These are phyloP conservation scores for Paracorniculantispora psalliotae DNA, from an alignment of 2,329 filamentous ascomycete genomes.

Conservation along the genomic window DNA sequence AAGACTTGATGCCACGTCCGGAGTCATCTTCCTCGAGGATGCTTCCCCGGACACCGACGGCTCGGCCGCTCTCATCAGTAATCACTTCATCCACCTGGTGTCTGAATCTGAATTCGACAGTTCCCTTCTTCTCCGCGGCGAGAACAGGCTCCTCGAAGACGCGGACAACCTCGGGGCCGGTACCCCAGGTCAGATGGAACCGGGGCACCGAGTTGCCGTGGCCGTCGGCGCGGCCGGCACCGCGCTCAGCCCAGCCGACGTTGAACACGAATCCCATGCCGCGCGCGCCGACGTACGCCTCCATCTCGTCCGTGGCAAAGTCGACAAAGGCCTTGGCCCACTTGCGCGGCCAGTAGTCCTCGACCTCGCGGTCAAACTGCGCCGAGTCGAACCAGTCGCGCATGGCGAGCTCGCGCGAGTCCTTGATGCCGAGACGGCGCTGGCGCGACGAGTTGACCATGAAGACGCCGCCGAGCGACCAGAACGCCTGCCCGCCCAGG, in stretches of 20 bases:
- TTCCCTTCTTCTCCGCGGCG: constrained; percentile 46
- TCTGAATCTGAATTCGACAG: constrained; percentile 51
- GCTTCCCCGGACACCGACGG: constrained; percentile 48
- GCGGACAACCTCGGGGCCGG: constrained; percentile 55
- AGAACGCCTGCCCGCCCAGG: constrained; percentile 59
- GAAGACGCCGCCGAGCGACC: constrained; percentile 59
- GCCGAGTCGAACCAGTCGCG: constrained; percentile 56
- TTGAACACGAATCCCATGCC: constrained; percentile 50
- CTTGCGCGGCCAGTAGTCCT: constrained; percentile 53
- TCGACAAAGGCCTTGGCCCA: constrained; percentile 63
- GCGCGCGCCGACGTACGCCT: constrained; percentile 48
- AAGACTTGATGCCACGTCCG: constrained; percentile 47
- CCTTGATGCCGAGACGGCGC: constrained; percentile 53
- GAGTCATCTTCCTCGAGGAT: constrained; percentile 48
- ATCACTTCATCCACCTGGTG: constrained; percentile 54
- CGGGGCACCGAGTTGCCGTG: constrained; percentile 59
- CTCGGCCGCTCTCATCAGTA: constrained; percentile 46
- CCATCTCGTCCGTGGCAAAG: constrained; percentile 56
- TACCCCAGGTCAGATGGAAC: constrained; percentile 60
- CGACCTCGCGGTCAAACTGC: constrained; percentile 50
- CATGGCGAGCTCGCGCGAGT: constrained; percentile 52
- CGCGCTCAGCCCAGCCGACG: constrained; percentile 59
- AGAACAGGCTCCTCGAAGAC: constrained; percentile 53
- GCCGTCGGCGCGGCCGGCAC: constrained; percentile 49
- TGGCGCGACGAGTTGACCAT: constrained; percentile 53